These are phyloP conservation scores for Fusarium sp. DNA, from an alignment of 2,329 filamentous ascomycete genomes.

Conservation along the genomic window DNA sequence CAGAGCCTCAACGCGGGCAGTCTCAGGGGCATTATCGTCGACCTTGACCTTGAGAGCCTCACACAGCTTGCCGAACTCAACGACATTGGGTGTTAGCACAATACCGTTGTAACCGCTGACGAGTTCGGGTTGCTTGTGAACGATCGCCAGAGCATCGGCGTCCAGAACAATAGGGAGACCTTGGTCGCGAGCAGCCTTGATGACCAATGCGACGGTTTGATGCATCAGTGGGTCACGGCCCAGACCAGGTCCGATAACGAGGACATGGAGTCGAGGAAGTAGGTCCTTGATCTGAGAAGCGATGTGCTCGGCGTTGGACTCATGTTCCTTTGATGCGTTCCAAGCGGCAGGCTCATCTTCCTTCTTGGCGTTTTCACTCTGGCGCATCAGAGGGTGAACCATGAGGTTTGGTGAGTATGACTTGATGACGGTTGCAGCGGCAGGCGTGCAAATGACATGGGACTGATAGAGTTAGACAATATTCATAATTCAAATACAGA, in stretches of 20 bases:
- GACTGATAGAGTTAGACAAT: constrained; percentile 62
- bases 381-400: constrained; percentile 96
- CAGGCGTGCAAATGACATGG: constrained; percentile 95
- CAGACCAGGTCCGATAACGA: constrained; percentile 92
- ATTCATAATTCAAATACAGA: neutral
- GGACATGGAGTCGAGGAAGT: constrained; percentile 87
- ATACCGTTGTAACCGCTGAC: constrained; percentile 84
- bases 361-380: constrained; percentile 60
- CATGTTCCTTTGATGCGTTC: constrained; percentile 44
- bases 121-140: constrained; percentile 79
- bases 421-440: constrained; percentile 90
- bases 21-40: constrained; percentile 50
- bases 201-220: constrained; percentile 81
- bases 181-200: constrained; percentile 78
- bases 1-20: constrained; percentile 70
- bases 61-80: constrained; percentile 88
- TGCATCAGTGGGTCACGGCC: constrained; percentile 93
- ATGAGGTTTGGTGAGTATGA: constrained; percentile 98
- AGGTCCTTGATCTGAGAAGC: constrained; percentile 78
- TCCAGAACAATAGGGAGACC: constrained; percentile 87
- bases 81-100: constrained; percentile 93
- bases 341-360: constrained; percentile 57
- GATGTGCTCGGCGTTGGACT: constrained; percentile 69
- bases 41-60: constrained; percentile 77
- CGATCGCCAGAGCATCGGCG: constrained; percentile 85